These are phyloP conservation scores for Tulasnella sp. DNA, from an alignment of 768 basidiomycete genomes.

Conservation along the genomic window DNA sequence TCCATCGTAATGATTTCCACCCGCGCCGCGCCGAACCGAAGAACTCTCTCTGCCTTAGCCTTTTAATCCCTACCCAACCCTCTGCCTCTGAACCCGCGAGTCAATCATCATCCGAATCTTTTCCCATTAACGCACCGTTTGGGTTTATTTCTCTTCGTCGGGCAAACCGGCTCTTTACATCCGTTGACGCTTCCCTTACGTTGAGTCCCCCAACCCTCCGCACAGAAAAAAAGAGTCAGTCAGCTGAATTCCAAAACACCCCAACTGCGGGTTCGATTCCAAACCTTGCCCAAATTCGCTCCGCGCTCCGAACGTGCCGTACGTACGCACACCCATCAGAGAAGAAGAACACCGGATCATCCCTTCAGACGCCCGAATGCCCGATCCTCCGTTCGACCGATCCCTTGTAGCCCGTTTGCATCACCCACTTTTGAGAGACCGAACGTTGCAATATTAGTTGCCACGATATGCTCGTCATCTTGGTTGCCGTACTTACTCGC, in stretches of 20 bases:
- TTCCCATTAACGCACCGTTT: not conserved
- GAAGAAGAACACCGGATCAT: not conserved
- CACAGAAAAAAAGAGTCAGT: not conserved
- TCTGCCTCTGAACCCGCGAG: not conserved
- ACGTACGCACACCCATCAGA: not conserved
- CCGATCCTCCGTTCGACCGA: not conserved
- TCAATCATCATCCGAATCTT: not conserved
- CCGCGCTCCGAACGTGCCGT: conserved; percentile 1
- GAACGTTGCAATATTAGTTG: too few relatives aligned
- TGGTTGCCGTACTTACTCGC: not conserved
- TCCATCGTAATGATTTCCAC: not conserved
- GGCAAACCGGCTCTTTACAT: not conserved
- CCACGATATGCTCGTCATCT: not conserved
- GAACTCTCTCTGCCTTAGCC: not conserved
- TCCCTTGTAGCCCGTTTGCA: not conserved
- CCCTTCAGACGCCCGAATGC: conserved; percentile 4
- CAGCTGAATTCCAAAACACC: not conserved
- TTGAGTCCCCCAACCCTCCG: conserved; percentile 8
- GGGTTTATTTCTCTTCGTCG: not conserved
- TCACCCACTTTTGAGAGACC: not conserved
- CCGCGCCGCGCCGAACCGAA: not conserved
- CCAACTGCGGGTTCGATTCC: not conserved
- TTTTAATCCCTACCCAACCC: not conserved
- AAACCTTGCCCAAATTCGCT: not conserved
- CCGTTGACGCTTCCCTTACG: not conserved